A percentile compares a stretch with the other conserved stretches of the same genome.
phyloP scores from a whole-genome alignment of 176 grass and related monocot species.

The Oryza glaberrima region DNA sequence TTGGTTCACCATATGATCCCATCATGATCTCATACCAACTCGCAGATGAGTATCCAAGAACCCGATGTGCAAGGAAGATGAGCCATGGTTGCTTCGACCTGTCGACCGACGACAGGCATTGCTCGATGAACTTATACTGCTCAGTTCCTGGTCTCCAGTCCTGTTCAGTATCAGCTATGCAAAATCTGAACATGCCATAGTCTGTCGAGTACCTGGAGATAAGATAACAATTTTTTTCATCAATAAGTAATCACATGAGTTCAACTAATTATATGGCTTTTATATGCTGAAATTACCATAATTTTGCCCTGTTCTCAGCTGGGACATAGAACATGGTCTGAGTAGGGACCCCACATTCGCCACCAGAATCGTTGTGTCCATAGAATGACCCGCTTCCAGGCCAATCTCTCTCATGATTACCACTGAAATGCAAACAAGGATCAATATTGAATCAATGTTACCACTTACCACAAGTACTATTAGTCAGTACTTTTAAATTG shows the following conservation, averaged over 20 bases:
- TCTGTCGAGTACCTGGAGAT: constrained; percentile 62
- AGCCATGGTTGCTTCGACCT: constrained; percentile 77
- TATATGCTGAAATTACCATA: constrained; percentile 55
- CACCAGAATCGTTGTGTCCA: constrained; percentile 62
- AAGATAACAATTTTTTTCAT: not conserved
- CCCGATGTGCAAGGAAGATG: constrained; percentile 75
- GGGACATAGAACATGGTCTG: constrained; percentile 94
- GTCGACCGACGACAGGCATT: constrained; percentile 67
- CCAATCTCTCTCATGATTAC: constrained; percentile 96
- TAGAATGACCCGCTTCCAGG: constrained; percentile 89
- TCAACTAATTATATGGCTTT: not conserved
- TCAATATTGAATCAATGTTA: not conserved
- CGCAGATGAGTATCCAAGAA: constrained; percentile 70
- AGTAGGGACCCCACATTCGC: constrained; percentile 85
- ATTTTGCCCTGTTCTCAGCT: constrained; percentile 82
- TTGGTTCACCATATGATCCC: constrained; percentile 69
- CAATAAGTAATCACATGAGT: not conserved
- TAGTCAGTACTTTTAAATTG: not conserved
- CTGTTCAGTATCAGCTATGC: constrained; percentile 69
- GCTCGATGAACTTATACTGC: constrained; percentile 75
- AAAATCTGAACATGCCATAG: constrained; percentile 84
- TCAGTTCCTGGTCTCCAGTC: constrained; percentile 69
- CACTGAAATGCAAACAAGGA: constrained; percentile 32
- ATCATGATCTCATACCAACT: constrained; percentile 45
- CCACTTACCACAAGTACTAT: not conserved